These are phyloP conservation scores for Barnettozyma wickerhamii DNA, from an alignment of 805 yeast species.

Conservation along the genomic window DNA sequence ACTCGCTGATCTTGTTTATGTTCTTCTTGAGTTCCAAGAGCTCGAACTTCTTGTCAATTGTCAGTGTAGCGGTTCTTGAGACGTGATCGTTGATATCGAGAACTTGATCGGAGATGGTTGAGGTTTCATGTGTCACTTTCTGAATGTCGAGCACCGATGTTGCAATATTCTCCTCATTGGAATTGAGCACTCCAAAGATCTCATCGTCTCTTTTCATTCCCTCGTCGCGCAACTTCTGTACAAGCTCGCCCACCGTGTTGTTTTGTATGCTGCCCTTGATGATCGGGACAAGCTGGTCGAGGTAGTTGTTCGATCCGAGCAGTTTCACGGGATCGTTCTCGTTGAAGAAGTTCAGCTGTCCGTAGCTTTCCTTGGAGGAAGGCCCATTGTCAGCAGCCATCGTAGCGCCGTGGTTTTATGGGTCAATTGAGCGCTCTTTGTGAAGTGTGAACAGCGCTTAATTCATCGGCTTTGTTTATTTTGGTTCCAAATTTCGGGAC, in stretches of 20 bases:
- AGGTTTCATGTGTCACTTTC: conserved; percentile 53
- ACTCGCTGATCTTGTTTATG: conserved; percentile 63
- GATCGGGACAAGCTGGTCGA: conserved; percentile 77
- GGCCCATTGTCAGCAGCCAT: not conserved
- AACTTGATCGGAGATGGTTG: conserved; percentile 51
- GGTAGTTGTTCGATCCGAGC: conserved; percentile 55
- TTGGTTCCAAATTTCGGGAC: not conserved
- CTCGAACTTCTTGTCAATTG: conserved; percentile 57
- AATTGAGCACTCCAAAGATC: conserved; percentile 56
- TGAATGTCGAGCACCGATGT: conserved; percentile 61
- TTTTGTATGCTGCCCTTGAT: conserved; percentile 57
- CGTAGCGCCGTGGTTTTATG: not conserved
- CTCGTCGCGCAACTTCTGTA: conserved; percentile 50
- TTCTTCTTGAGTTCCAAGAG: conserved; percentile 60
- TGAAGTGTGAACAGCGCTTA: too few species aligned
- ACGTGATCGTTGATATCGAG: conserved; percentile 52
- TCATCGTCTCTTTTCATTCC: conserved; percentile 60
- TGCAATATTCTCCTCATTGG: conserved; percentile 51
- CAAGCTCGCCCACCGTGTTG: conserved; percentile 51
- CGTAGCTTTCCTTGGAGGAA: not conserved
- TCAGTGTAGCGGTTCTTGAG: conserved; percentile 59
- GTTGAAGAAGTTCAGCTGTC: conserved; percentile 17
- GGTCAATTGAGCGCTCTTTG: not conserved
- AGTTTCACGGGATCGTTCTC: conserved; percentile 24
- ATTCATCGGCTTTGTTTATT: too few species aligned